These are phyloP conservation scores for Fusarium sambucinum DNA, from an alignment of 2,329 filamentous ascomycete species.

Conservation along the genomic window DNA sequence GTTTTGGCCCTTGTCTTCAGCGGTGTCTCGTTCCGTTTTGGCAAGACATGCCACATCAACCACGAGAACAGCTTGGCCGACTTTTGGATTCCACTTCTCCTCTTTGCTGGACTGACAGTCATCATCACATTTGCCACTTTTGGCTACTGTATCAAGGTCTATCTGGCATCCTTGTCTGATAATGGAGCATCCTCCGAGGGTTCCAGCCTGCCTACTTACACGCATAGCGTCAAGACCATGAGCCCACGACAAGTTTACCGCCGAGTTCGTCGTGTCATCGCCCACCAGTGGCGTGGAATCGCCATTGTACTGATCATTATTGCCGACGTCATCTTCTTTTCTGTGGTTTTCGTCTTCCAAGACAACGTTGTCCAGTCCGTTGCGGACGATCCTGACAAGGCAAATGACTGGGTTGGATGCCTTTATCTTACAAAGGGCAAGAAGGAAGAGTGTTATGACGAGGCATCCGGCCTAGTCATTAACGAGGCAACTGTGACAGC, in stretches of 20 bases:
- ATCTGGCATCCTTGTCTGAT: slow-evolving; percentile 85
- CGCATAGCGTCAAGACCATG: slow-evolving; percentile 79
- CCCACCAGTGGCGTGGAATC: slow-evolving; percentile 95
- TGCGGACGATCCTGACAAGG: slow-evolving; percentile 65
- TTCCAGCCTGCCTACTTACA: slow-evolving; percentile 77
- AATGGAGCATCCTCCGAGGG: slow-evolving; percentile 76
- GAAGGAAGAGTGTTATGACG: slow-evolving; percentile 73
- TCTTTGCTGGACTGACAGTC: slow-evolving; percentile 80
- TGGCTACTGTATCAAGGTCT: slow-evolving; percentile 94
- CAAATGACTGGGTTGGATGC: slow-evolving; percentile 77
- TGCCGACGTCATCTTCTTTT: slow-evolving; percentile 92
- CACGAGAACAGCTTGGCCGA: slow-evolving; percentile 83
- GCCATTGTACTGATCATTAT: slow-evolving; percentile 91
- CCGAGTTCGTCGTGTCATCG: slow-evolving; percentile 85
- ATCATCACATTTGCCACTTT: slow-evolving; percentile 88
- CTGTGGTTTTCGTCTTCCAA: slow-evolving; percentile 88
- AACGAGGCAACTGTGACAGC: slow-evolving; percentile 82
- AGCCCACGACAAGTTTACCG: slow-evolving; percentile 89
- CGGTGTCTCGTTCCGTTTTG: slow-evolving; percentile 94
- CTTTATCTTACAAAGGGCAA: slow-evolving; percentile 67
- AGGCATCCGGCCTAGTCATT: slow-evolving; percentile 74
- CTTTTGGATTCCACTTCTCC: slow-evolving; percentile 90
- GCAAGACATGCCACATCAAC: slow-evolving; percentile 93
- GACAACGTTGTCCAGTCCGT: slow-evolving; percentile 76
- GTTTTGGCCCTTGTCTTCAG: slow-evolving; percentile 83